A percentile compares a stretch with the other conserved stretches of the same genome.
These are phyloP conservation scores for Phialophora tarda DNA, from an alignment of 2,329 filamentous ascomycete species.

Conservation along the genomic window DNA sequence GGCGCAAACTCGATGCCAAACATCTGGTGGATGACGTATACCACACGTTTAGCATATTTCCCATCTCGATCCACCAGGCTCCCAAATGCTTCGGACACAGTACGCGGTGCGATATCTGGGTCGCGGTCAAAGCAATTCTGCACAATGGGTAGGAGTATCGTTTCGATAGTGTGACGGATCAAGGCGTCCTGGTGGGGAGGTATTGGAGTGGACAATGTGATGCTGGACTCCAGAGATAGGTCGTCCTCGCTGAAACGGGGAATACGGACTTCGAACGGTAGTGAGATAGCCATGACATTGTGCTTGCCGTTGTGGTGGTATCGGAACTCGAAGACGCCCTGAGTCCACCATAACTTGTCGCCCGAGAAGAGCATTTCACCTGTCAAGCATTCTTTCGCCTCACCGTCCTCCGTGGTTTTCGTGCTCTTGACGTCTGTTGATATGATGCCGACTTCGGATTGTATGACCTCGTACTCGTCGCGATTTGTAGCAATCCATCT, in stretches of 20 bases:
- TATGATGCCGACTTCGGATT: conserved; percentile 77
- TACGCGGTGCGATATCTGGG: conserved; percentile 84
- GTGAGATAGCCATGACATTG: conserved; percentile 90
- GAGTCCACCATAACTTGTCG: conserved; percentile 96
- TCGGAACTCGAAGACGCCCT: conserved; percentile 93
- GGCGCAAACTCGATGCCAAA: conserved; percentile 94
- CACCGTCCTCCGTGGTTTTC: conserved; percentile 44
- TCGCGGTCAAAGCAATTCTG: conserved; percentile 93
- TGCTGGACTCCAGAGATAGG: conserved; percentile 49
- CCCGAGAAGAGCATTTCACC: conserved; percentile 88
- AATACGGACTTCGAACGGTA: conserved; percentile 90
- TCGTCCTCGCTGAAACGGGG: conserved; percentile 78
- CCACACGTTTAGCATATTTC: conserved; percentile 86
- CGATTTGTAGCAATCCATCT: conserved; percentile 85
- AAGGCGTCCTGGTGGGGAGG: conserved; percentile 59
- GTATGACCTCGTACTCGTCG: conserved; percentile 75
- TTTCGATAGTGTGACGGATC: conserved; percentile 73
- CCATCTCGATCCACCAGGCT: conserved; percentile 81
- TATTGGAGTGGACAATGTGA: conserved; percentile 21
- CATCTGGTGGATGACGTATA: conserved; percentile 95
- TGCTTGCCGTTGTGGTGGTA: conserved; percentile 95
- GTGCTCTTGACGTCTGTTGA: conserved; percentile 67
- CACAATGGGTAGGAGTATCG: conserved; percentile 78
- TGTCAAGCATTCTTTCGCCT: conserved; percentile 63
- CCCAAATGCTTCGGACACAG: conserved; percentile 81